Evolutionary conservation across 106 monocot genomes (phyloP).

Genomic region (Dioscorea zingiberensis): DNA sequence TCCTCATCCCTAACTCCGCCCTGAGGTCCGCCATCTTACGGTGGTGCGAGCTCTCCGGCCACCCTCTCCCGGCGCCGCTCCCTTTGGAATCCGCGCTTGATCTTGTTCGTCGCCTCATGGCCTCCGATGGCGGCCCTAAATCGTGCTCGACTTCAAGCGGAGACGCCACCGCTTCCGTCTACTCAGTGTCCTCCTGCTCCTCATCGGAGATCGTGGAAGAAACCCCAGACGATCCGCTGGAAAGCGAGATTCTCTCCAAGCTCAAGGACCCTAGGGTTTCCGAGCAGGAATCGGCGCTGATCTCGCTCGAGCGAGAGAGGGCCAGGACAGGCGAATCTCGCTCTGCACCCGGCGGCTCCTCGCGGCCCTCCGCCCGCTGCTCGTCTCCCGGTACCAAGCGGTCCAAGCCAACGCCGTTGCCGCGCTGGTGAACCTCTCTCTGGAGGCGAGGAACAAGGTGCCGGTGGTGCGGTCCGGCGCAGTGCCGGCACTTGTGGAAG

Average conservation of each 20-base stretch:
- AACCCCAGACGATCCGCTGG: conserved; percentile 10
- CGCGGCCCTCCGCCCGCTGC: conserved; percentile 27
- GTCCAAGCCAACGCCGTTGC: conserved; percentile 55
- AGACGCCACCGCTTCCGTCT: not conserved
- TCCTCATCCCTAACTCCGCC: conserved; percentile 6
- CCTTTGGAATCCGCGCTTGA: not conserved
- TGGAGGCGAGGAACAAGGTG: conserved; percentile 53
- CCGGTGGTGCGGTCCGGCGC: conserved; percentile 59
- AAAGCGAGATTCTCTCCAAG: conserved; percentile 31
- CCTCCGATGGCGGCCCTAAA: not conserved
- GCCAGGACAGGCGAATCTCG: conserved; percentile 17
- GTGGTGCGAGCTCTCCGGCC: conserved; percentile 3
- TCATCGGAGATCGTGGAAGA: not conserved
- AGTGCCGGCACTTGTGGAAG: conserved; percentile 43
- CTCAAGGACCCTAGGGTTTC: conserved; percentile 26
- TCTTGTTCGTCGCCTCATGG: not conserved
- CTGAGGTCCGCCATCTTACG: not conserved
- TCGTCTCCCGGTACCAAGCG: conserved; percentile 25
- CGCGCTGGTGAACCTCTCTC: conserved; percentile 66
- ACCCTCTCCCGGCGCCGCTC: not conserved
- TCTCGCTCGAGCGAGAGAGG: conserved; percentile 46
- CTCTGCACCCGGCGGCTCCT: conserved; percentile 68
- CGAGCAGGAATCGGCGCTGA: conserved; percentile 37
- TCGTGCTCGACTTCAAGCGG: not conserved
- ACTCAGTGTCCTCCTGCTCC: too few relatives aligned